Base-by-base conservation (phyloP, 2,329 filamentous ascomycete genomes). In the Nannizzia gypsea region DNA sequence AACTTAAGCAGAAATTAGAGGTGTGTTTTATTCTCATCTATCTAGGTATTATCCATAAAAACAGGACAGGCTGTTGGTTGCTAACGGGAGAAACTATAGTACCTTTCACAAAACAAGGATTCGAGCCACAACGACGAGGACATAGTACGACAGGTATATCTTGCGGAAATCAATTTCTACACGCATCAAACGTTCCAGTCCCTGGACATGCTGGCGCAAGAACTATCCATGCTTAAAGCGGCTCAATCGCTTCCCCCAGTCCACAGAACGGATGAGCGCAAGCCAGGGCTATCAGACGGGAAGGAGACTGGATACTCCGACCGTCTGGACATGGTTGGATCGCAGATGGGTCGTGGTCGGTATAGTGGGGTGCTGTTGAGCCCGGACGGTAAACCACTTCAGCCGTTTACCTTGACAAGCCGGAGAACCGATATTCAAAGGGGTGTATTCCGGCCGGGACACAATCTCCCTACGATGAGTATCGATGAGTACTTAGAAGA, bases 401-500 rank as follows among this genome's bases (percentile, higher is more conserved):
- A 91, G 66, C 92, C 92, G 0, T 97, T 99, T 69, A 96, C 90
- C 1, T 79, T 99, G 22, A 79, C 95, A 3, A 86, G 87, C 61
- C 86, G 81, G 65, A 82, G 93, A 40, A 84, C 89, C 63, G 85
- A 90, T 63, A 74, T 96, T 61, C 83, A 85, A 62, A 80, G 85
- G 61, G 87, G 87, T 2, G 92, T 99, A 0, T 99, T 99, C 74
- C 82, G 89, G 59, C 84, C 90, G 0, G 90, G 93, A 6, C 93
- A 99, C 71, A 96, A 89, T 73, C 76, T 99, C 61, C 93, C 93
- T 0, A 97, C 93, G 2, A 97, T 99, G 93, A 89, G 84, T 1
- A 96, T 99, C 63, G 93, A 99, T 67, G 93, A 99, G 76, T 99
- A 97, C 69, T 78, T 99, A 15, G 93, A 95, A 58, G 92, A 97